Percentiles rank a stretch among this genome's conserved stretches.
These are phyloP conservation scores for Fusarium bulbicola DNA, from an alignment of 2,329 filamentous ascomycete species.

Conservation along the genomic window DNA sequence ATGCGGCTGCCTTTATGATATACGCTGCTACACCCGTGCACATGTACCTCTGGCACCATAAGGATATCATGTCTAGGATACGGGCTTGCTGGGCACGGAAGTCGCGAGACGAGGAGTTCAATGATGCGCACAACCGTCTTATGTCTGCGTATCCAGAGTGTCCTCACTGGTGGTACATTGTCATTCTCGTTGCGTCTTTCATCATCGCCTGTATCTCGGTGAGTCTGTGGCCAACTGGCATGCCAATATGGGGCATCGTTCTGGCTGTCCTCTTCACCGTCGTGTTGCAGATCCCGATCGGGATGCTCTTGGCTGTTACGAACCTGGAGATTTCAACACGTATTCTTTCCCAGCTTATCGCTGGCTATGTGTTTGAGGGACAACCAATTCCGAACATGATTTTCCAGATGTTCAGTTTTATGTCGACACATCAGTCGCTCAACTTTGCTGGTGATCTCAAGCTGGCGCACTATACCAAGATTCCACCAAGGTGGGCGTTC, in stretches of 20 bases:
- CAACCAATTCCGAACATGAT: constrained; percentile 74
- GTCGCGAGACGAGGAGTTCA: constrained; percentile 49
- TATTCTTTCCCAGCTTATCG: constrained; percentile 72
- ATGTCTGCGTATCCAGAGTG: constrained; percentile 50
- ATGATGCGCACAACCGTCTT: constrained; percentile 47
- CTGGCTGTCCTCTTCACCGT: constrained; percentile 61
- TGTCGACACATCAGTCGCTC: constrained; percentile 68
- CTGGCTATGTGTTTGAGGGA: constrained; percentile 73
- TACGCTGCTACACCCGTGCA: constrained; percentile 45
- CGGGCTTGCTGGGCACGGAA: constrained; percentile 40
- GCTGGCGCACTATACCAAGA: constrained; percentile 70
- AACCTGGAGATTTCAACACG: constrained; percentile 68
- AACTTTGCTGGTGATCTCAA: constrained; percentile 69
- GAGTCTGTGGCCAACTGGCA: constrained; percentile 59
- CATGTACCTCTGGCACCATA: constrained; percentile 45
- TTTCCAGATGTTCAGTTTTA: constrained; percentile 74
- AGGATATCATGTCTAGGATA: constrained; percentile 42
- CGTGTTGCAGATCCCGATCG: constrained; percentile 63
- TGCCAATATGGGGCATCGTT: constrained; percentile 61
- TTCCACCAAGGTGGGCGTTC: constrained; percentile 64
- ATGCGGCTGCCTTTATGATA: constrained; percentile 43
- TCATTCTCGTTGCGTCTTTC: constrained; percentile 58
- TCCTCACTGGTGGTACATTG: constrained; percentile 64
- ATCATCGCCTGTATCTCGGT: constrained; percentile 49
- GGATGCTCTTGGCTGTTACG: constrained; percentile 64